A percentile compares a stretch with the other conserved stretches of the same genome.
These are phyloP conservation scores for Dillenia suffruticosa DNA, from an alignment of 164 flowering plant genomes.

Conservation along the genomic window DNA sequence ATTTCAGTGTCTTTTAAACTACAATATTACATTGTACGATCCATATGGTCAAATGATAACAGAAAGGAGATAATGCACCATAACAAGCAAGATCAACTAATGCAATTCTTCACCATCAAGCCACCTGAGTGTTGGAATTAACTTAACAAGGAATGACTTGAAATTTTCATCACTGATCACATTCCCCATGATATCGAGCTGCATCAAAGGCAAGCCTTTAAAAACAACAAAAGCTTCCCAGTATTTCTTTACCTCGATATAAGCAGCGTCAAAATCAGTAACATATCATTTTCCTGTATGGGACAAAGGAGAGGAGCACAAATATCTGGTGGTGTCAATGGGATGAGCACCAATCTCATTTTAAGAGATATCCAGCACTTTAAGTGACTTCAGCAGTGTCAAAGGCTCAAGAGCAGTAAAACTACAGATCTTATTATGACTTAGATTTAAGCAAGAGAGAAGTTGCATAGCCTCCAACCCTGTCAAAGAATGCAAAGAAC, in stretches of 20 bases:
- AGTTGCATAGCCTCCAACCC: conserved; percentile 89
- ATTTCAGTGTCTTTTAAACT: too few relatives aligned
- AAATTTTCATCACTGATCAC: conserved; percentile 45
- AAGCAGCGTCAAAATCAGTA: conserved; percentile 20
- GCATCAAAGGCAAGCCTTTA: conserved; percentile 49
- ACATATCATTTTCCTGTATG: conserved; percentile 35
- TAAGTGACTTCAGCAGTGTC: conserved; percentile 44
- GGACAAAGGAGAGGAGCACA: conserved; percentile 70
- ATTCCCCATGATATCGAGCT: conserved; percentile 68
- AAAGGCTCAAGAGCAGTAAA: conserved; percentile 76
- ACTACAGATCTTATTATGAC: conserved; percentile 63
- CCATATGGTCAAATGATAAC: too few relatives aligned
- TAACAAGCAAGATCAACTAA: conserved; percentile 4
- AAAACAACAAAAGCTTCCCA: conserved; percentile 68
- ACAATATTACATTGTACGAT: too few relatives aligned
- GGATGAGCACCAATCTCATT: conserved; percentile 82
- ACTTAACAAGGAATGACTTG: conserved; percentile 32
- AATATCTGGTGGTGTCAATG: conserved; percentile 69
- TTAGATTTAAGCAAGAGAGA: conserved; percentile 60
- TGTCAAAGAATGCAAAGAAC: conserved; percentile 20
- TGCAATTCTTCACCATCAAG: conserved; percentile 44
- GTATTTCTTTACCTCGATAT: conserved; percentile 14
- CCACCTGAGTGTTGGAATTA: conserved; percentile 60
- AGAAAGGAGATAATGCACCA: too few relatives aligned
- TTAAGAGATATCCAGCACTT: conserved; percentile 63